These are phyloP conservation scores for Medicago lupulina DNA, from an alignment of 306 rosid genomes.

Conservation along the genomic window DNA sequence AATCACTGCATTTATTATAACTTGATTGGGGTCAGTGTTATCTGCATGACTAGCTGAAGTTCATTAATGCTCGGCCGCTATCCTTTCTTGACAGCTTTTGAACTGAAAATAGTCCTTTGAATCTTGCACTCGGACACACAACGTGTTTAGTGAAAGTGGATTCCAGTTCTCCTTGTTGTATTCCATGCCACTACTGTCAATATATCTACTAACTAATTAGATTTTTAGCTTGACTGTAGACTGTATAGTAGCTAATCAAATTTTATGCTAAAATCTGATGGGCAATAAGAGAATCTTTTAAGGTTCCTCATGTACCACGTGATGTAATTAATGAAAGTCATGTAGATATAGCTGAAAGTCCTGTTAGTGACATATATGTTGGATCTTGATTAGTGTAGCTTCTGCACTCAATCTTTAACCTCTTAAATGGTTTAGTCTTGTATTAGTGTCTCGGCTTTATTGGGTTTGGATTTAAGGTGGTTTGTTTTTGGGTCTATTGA, in stretches of 20 bases:
- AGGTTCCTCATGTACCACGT: neutral
- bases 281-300: neutral
- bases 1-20: neutral
- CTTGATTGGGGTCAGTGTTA: neutral
- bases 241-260: constrained; percentile 5
- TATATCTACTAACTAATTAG: neutral
- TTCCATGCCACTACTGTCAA: constrained; percentile 1
- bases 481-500: too few species aligned
- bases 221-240: neutral
- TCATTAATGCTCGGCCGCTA: neutral
- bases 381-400: neutral
- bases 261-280: constrained; percentile 10
- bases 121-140: constrained; percentile 24
- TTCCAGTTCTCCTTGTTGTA: constrained; percentile 16
- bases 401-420: neutral
- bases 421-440: neutral
- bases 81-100: neutral
- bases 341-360: neutral
- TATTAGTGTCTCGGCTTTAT: too few species aligned
- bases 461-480: too few species aligned
- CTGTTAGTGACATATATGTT: neutral
- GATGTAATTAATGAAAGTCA: neutral
- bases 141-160: constrained; percentile 1
- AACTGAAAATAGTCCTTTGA: constrained; percentile 18
- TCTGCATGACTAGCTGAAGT: neutral